These are phyloP conservation scores for Gracilaria gracilis DNA, from an alignment of 23 red algal species.

Conservation along the genomic window DNA sequence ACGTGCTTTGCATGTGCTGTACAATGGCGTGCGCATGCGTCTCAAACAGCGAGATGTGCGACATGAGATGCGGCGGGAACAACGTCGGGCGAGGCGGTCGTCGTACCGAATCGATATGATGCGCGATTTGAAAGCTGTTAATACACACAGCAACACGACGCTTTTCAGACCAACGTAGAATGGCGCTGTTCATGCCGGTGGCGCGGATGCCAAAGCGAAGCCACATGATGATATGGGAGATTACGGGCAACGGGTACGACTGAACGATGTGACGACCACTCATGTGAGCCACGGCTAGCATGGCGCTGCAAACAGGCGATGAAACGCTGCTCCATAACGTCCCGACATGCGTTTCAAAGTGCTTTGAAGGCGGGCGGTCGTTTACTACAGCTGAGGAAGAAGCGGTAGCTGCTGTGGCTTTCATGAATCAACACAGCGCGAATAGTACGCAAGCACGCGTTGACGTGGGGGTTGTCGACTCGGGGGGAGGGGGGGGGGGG, in stretches of 20 bases:
- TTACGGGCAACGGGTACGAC: neutral
- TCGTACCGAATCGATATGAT: conserved; percentile 38
- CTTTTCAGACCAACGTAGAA: conserved; percentile 1
- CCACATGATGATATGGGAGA: neutral
- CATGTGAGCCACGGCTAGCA: conserved; percentile 16
- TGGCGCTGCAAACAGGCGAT: conserved; percentile 23
- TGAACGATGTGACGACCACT: neutral
- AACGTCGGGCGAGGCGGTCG: neutral
- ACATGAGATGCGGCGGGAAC: conserved; percentile 29
- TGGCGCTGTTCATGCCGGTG: conserved; percentile 4
- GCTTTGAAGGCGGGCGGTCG: neutral
- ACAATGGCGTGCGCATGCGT: conserved; percentile 37
- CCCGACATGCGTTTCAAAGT: conserved; percentile 27
- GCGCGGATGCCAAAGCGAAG: neutral
- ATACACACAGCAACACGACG: neutral
- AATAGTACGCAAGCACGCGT: no score
- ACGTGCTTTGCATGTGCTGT: conserved; percentile 5
- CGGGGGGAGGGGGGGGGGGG: no score
- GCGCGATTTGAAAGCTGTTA: conserved; percentile 34
- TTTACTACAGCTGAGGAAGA: neutral
- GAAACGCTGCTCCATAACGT: conserved; percentile 35
- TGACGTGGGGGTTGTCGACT: no score
- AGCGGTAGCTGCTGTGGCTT: neutral
- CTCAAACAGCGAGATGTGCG: conserved; percentile 37
- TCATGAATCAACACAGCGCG: neutral